These are phyloP conservation scores for Globisporangium apiculatum DNA, from an alignment of 352 stramenopile genomes.

Conservation along the genomic window DNA sequence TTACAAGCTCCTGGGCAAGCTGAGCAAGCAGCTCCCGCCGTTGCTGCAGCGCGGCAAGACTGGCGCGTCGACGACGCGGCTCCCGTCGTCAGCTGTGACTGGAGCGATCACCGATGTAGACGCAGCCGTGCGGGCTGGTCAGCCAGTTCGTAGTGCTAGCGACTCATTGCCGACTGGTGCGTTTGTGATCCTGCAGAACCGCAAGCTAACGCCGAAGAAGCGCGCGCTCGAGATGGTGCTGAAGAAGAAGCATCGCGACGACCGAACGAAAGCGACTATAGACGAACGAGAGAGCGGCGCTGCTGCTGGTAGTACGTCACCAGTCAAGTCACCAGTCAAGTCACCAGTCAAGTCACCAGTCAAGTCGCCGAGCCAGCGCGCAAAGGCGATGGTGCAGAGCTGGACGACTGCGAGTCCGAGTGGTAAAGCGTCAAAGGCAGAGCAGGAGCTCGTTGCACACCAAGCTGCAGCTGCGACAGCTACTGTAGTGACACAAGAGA, in stretches of 20 bases:
- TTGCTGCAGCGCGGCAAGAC: constrained; percentile 25
- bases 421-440: background rate
- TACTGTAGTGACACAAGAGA: background rate
- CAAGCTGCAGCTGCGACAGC: background rate
- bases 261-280: constrained; percentile 9
- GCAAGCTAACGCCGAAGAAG: constrained; percentile 62
- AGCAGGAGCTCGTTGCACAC: background rate
- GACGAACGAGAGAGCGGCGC: background rate
- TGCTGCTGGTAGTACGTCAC: background rate
- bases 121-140: background rate
- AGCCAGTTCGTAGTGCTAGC: too few species aligned
- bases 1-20: constrained; percentile 61
- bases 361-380: constrained; percentile 15
- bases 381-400: constrained; percentile 20
- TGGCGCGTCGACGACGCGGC: too few species aligned
- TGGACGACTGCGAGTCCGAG: constrained; percentile 2
- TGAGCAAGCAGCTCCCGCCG: constrained; percentile 31
- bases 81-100: background rate
- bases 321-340: constrained; percentile 2
- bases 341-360: background rate
- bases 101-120: background rate
- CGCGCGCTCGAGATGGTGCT: constrained; percentile 49
- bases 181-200: constrained; percentile 59
- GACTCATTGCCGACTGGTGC: constrained; percentile 22
- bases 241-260: constrained; percentile 59